Percentiles rank a stretch among this genome's conserved stretches.
Conservation (phyloP, 331 rosid genomes). For the Malus hybrid region DNA sequence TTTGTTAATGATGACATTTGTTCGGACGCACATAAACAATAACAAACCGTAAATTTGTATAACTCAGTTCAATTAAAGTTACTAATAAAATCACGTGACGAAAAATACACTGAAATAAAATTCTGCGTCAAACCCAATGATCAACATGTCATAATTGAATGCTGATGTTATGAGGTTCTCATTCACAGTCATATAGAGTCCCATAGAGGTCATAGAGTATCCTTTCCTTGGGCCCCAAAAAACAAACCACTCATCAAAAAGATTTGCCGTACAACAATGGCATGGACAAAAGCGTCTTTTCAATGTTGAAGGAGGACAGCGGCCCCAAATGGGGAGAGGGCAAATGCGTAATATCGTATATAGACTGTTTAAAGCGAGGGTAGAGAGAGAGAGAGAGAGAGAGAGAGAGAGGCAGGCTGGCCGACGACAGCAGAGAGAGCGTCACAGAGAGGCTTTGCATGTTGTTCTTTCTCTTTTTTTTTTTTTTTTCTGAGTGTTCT, state of each 20-base stretch:
- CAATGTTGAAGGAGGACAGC: not conserved
- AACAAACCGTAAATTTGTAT: too few species aligned
- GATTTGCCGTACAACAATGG: constrained; percentile 18
- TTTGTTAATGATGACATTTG: too few species aligned
- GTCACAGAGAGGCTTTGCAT: constrained; percentile 24
- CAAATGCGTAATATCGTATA: constrained; percentile 1
- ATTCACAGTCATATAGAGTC: not conserved
- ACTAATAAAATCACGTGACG: too few species aligned
- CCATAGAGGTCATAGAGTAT: not conserved
- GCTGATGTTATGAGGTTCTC: not conserved
- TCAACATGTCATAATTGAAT: not conserved
- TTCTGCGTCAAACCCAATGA: too few species aligned
- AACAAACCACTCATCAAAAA: not conserved
- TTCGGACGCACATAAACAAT: too few species aligned
- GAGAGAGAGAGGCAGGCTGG: constrained; percentile 13
- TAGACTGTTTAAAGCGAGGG: not conserved
- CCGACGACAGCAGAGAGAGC: constrained; percentile 31
- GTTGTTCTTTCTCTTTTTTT: constrained; percentile 15
- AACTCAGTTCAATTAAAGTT: too few species aligned
- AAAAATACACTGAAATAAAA: too few species aligned
- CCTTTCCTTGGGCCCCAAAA: not conserved
- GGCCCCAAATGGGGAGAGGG: constrained; percentile 13
- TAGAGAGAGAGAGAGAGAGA: not conserved
- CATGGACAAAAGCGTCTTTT: not conserved
- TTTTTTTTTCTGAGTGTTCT: constrained; percentile 21